Conservation (phyloP, 352 stramenopile species). For the Phytophthora pinifolia region DNA sequence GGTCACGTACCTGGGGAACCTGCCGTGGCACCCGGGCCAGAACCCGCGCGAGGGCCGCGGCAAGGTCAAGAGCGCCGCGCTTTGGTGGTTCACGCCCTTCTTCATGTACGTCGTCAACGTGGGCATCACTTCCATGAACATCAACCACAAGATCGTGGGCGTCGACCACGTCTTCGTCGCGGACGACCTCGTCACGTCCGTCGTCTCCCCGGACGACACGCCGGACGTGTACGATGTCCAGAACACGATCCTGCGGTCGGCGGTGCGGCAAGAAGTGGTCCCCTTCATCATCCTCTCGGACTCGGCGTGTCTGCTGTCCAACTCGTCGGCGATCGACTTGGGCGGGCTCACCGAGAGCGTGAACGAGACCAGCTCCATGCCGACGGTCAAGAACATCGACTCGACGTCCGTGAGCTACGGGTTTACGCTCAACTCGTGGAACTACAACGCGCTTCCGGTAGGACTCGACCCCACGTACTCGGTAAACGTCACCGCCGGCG, state of each 20-base stretch:
- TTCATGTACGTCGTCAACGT: slow-evolving; percentile 45
- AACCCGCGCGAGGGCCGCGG: slow-evolving; percentile 13
- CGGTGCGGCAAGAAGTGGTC: slow-evolving; percentile 24
- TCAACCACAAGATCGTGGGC: slow-evolving; percentile 33
- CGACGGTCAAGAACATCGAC: slow-evolving; percentile 29
- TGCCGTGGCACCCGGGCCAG: slow-evolving; percentile 34
- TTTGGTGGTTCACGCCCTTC: slow-evolving; percentile 36
- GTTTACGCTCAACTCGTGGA: slow-evolving; percentile 42
- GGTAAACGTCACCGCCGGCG: slow-evolving; percentile 16
- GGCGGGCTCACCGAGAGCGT: slow-evolving; percentile 13
- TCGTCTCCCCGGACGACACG: not conserved
- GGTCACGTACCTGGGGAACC: slow-evolving; percentile 39
- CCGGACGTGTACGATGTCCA: slow-evolving; percentile 22
- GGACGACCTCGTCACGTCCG: slow-evolving; percentile 27
- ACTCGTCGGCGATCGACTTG: not conserved
- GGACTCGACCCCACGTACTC: slow-evolving; percentile 16
- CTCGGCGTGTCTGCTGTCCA: slow-evolving; percentile 29
- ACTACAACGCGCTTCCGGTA: slow-evolving; percentile 38
- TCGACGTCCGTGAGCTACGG: slow-evolving; percentile 42
- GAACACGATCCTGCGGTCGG: slow-evolving; percentile 39
- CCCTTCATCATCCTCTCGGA: slow-evolving; percentile 35
- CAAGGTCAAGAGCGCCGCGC: slow-evolving; percentile 28
- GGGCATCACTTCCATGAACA: slow-evolving; percentile 38
- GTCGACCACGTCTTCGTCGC: slow-evolving; percentile 37
- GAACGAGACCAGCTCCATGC: slow-evolving; percentile 29